A percentile compares a stretch with the other conserved stretches of the same genome.
These are phyloP conservation scores for Nannochloris sp. DNA, from an alignment of 139 green algal species.

Conservation along the genomic window DNA sequence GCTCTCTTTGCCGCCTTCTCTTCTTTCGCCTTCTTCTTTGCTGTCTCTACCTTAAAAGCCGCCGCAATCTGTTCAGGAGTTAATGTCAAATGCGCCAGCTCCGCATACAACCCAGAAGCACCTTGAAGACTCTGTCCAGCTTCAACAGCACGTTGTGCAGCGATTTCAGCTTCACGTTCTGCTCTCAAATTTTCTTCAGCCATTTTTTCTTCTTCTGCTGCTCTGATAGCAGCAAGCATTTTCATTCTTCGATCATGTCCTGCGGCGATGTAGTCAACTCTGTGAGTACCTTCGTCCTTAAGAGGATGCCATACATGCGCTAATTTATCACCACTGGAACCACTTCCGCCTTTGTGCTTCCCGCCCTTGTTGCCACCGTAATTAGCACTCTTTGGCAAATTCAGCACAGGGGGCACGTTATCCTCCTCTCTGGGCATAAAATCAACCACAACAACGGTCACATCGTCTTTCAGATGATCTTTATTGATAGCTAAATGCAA, in stretches of 20 bases:
- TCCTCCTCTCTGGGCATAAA: constrained; percentile 25
- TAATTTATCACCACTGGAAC: constrained; percentile 3
- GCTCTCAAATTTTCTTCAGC: neutral
- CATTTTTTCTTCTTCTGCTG: neutral
- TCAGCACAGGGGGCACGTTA: constrained; percentile 5
- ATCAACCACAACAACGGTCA: constrained; percentile 56
- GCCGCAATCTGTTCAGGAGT: constrained; percentile 9
- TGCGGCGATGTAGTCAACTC: neutral
- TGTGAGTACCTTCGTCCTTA: neutral
- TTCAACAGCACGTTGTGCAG: neutral
- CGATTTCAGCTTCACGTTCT: neutral
- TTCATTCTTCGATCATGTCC: neutral
- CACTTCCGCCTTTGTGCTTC: neutral
- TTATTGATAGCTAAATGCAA: constrained; percentile 39
- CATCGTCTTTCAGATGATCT: constrained; percentile 44
- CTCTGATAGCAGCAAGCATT: neutral
- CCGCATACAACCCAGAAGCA: constrained; percentile 5
- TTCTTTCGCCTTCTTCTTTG: neutral
- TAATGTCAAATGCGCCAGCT: constrained; percentile 12
- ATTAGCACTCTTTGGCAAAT: too few species aligned
- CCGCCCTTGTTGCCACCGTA: neutral
- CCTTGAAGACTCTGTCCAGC: neutral
- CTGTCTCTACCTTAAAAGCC: neutral
- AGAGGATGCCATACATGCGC: constrained; percentile 23
- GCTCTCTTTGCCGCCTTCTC: neutral